Percentiles rank a stretch among this genome's conserved stretches.
These are phyloP conservation scores for Dactylorhiza incarnata DNA, from an alignment of 106 monocot genomes.

Conservation along the genomic window DNA sequence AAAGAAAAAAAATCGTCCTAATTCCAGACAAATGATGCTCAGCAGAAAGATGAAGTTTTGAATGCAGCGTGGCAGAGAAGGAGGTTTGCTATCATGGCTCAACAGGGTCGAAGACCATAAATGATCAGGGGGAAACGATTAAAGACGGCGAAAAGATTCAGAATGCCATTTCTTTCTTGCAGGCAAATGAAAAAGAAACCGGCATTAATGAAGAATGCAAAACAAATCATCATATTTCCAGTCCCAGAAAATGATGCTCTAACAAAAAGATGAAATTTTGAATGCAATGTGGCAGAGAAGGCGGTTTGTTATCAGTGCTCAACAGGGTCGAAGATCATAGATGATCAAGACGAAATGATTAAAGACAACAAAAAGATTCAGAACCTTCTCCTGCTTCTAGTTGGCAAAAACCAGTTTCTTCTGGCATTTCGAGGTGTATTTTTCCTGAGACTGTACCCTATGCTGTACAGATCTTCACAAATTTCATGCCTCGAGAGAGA, in stretches of 20 bases:
- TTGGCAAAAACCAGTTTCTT: constrained; percentile 13
- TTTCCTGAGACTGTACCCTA: constrained; percentile 41
- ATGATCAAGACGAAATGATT: no score
- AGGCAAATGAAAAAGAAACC: no score
- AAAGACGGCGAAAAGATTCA: no score
- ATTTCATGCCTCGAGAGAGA: constrained; percentile 79
- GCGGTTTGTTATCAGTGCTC: no score
- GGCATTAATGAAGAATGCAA: background rate
- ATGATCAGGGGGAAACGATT: no score
- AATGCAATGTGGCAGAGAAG: no score
- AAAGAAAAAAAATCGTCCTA: no score
- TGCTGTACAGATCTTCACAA: constrained; percentile 71
- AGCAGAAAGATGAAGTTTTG: background rate
- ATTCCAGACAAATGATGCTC: background rate
- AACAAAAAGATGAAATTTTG: no score
- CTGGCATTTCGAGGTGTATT: constrained; percentile 19
- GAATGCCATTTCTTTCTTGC: no score
- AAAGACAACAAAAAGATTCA: background rate
- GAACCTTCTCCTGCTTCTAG: constrained; percentile 18
- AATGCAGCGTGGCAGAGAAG: background rate
- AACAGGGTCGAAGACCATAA: no score
- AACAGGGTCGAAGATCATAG: no score
- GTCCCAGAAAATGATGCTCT: background rate
- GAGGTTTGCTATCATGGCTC: background rate
- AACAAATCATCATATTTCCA: background rate